These are phyloP conservation scores for Boletellus deceptivus DNA, from an alignment of 1,284 basidiomycete species.

Conservation along the genomic window DNA sequence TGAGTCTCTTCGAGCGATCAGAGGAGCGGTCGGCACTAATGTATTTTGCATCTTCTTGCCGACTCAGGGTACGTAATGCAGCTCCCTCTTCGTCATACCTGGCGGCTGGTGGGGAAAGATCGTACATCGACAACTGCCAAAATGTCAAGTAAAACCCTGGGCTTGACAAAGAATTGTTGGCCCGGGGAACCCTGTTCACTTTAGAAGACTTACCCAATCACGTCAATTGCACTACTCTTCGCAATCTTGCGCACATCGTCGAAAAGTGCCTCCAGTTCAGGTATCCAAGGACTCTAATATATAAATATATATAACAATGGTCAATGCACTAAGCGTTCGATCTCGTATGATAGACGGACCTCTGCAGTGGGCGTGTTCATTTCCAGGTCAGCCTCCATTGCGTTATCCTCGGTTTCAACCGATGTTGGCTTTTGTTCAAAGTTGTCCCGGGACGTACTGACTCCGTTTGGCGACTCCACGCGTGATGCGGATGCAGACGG, in stretches of 20 bases:
- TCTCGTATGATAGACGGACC: conserved; percentile 16
- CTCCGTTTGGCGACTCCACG: conserved; percentile 57
- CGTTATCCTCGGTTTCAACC: conserved; percentile 47
- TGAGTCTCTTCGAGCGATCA: conserved; percentile 54
- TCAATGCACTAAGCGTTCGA: conserved; percentile 10
- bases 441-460: conserved; percentile 35
- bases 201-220: conserved; percentile 62
- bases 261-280: conserved; percentile 66
- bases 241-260: conserved; percentile 68
- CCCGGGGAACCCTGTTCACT: conserved; percentile 4
- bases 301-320: conserved; percentile 3
- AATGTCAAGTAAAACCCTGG: conserved; percentile 91
- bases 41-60: conserved; percentile 59
- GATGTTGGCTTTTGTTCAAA: conserved; percentile 35
- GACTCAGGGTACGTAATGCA: conserved; percentile 55
- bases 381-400: conserved; percentile 49
- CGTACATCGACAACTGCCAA: conserved; percentile 91
- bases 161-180: conserved; percentile 39
- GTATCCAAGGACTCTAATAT: conserved; percentile 69
- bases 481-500: conserved; percentile 54
- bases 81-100: conserved; percentile 70
- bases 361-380: conserved; percentile 16
- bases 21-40: conserved; percentile 62
- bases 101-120: conserved; percentile 70
- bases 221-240: conserved; percentile 58